Evolutionary conservation across 2,329 filamentous ascomycete species (phyloP).

Genomic region (Colletotrichum ledebouriae): DNA sequence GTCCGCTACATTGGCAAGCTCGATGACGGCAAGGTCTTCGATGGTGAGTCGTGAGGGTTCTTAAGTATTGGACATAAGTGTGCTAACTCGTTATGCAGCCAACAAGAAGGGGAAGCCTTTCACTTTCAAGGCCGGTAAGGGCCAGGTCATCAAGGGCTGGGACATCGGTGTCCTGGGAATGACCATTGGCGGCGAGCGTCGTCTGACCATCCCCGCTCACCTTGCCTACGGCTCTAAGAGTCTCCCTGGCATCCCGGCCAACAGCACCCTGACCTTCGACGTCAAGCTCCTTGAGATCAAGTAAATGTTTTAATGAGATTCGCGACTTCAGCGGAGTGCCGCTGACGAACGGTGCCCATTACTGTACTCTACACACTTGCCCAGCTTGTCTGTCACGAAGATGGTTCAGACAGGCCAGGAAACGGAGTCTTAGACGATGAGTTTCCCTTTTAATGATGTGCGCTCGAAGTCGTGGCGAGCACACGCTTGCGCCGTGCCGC

Average conservation of each 20-base stretch:
- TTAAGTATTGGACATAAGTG: slow-evolving; percentile 47
- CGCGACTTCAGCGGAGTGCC: slow-evolving; percentile 30
- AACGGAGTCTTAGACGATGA: slow-evolving; percentile 29
- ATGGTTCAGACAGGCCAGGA: slow-evolving; percentile 28
- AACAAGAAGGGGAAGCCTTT: slow-evolving; percentile 99
- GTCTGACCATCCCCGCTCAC: slow-evolving; percentile 87
- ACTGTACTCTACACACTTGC: slow-evolving; percentile 40
- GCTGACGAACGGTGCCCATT: slow-evolving; percentile 26
- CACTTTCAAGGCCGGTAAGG: slow-evolving; percentile 91
- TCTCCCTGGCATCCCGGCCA: slow-evolving; percentile 87
- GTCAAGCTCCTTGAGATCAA: slow-evolving; percentile 88
- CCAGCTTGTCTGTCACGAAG: slow-evolving; percentile 25
- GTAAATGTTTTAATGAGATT: slow-evolving; percentile 60
- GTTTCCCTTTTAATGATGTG: slow-evolving; percentile 43
- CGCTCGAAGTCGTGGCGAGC: slow-evolving; percentile 40
- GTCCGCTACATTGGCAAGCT: slow-evolving; percentile 99
- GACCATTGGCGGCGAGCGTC: slow-evolving; percentile 92
- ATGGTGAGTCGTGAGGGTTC: slow-evolving; percentile 76
- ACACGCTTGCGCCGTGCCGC: slow-evolving; percentile 52
- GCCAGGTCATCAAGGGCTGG: slow-evolving; percentile 99
- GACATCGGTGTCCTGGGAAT: slow-evolving; percentile 95
- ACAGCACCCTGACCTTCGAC: slow-evolving; percentile 94
- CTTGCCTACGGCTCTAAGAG: slow-evolving; percentile 91
- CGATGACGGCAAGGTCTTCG: slow-evolving; percentile 93
- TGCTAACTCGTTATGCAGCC: slow-evolving; percentile 63